Base-by-base conservation (phyloP, 495 filamentous ascomycete genomes). In the Penicillium bialowiezense region DNA sequence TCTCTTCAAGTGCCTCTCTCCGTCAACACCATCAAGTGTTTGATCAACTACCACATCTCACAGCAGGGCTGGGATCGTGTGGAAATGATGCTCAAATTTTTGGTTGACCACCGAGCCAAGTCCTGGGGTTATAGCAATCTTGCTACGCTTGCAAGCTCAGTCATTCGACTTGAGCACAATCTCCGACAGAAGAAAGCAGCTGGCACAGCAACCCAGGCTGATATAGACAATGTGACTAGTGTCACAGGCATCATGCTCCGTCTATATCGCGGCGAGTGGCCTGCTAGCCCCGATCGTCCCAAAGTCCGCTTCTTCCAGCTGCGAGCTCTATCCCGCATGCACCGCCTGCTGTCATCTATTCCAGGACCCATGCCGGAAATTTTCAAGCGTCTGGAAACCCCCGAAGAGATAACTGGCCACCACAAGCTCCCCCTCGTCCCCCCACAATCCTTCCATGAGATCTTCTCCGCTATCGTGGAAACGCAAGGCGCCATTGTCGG, bases 111-210 rank as follows among this genome's bases (percentile, higher is more conserved):
- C 37, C 58, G 66, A 18, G 33, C 54, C 14, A 74, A 71, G 33
- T 64, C 69, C n/a, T 80, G 76, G 76, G 66, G 67, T n/a, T 69
- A 75, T 39, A 68, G 62, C 50, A 78, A 76, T 47, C 60, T 77
- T 20, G 63, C 64, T 9, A 42, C 67, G 1, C 55, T 80, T 4
- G 72, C 70, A 34, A 65, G 62, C 23, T 65, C 70, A 31, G 67
- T 81, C 21, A 51, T 78, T 50, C 59, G 60, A 24, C 52, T 71
- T 8, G 64, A 76, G 17, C 58, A 62, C 17, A 29, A 44, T 9
- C 28, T 65, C n/a, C 24, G 55, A 12, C 39, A 50, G 15, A 49
- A 54, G n/a, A 29, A 18, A 13, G 20, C 44, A 14, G 28, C 32
- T 10, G 46, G 49, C n/a, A 43, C 40, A 2, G 19, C 33, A 13